A percentile compares a stretch with the other conserved stretches of the same genome.
phyloP scores from a whole-genome alignment of 1,139 yeast species.

The Lodderomyces jiufengensis region DNA sequence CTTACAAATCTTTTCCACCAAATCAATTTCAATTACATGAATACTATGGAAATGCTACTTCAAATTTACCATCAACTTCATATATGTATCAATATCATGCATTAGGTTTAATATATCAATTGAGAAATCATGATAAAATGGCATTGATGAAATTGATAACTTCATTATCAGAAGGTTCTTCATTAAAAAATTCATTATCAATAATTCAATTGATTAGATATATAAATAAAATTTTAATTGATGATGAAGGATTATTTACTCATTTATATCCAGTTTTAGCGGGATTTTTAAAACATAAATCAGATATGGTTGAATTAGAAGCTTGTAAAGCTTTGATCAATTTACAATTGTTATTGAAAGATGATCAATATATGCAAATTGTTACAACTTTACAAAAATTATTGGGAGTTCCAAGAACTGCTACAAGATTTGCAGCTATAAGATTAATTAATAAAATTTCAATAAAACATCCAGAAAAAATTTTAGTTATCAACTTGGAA shows the following conservation, averaged over 20 bases:
- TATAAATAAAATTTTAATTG: constrained; percentile 64
- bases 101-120: constrained; percentile 79
- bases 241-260: constrained; percentile 52
- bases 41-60: constrained; percentile 47
- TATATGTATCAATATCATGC: constrained; percentile 95
- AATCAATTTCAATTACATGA: constrained; percentile 54
- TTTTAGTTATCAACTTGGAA: constrained; percentile 68
- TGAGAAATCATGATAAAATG: constrained; percentile 91
- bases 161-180: constrained; percentile 60
- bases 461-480: constrained; percentile 73
- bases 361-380: constrained; percentile 62
- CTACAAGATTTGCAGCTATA: constrained; percentile 89
- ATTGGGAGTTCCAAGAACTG: constrained; percentile 83
- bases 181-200: constrained; percentile 72
- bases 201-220: constrained; percentile 82
- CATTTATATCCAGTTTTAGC: constrained; percentile 64
- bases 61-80: constrained; percentile 61
- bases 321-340: constrained; percentile 81
- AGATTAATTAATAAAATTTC: constrained; percentile 86
- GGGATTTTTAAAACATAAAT: constrained; percentile 73
- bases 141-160: constrained; percentile 89
- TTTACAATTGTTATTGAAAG: constrained; percentile 54
- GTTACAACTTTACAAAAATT: constrained; percentile 71
- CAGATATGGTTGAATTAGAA: constrained; percentile 89
- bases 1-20: constrained; percentile 65